Conservation (phyloP, 1,284 basidiomycete species). For the Cutaneotrichosporon sp. region DNA sequence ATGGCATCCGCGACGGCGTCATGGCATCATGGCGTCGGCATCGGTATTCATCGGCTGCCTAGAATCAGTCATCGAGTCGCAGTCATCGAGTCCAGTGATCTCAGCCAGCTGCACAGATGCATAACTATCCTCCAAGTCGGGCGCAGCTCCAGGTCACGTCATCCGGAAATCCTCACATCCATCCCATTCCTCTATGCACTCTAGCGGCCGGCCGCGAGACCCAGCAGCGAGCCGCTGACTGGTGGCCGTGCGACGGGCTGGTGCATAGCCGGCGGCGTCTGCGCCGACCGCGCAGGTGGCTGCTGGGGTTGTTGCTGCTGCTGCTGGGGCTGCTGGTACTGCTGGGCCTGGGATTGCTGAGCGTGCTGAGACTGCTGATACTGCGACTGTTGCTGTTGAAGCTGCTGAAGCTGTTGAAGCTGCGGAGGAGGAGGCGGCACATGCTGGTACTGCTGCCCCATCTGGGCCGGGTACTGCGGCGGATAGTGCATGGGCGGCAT, state of each 20-base stretch:
- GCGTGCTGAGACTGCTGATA: not conserved
- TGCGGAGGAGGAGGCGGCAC: not conserved
- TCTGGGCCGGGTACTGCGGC: too few species aligned
- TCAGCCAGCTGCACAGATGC: too few species aligned
- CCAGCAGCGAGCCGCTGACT: conserved; percentile 16
- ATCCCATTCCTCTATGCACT: not conserved
- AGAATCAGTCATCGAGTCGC: too few species aligned
- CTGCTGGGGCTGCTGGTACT: not conserved
- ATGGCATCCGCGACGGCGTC: too few species aligned
- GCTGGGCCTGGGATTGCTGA: not conserved
- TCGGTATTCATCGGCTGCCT: too few species aligned
- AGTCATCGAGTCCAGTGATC: too few species aligned
- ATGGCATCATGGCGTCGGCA: too few species aligned
- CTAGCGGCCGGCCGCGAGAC: conserved; percentile 9
- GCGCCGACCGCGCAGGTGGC: not conserved
- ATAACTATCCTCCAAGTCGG: too few species aligned
- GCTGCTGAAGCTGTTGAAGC: not conserved
- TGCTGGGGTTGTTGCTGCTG: conserved; percentile 1
- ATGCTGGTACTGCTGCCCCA: not conserved
- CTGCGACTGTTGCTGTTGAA: conserved; percentile 1
- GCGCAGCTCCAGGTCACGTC: too few species aligned
- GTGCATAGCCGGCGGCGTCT: conserved; percentile 13
- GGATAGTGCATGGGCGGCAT: not conserved
- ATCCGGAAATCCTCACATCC: not conserved
- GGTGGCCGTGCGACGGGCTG: conserved; percentile 22